A percentile compares a stretch with the other conserved stretches of the same genome.
Conservation (phyloP, 2,329 filamentous ascomycete genomes). For the Didymella lethalis region DNA sequence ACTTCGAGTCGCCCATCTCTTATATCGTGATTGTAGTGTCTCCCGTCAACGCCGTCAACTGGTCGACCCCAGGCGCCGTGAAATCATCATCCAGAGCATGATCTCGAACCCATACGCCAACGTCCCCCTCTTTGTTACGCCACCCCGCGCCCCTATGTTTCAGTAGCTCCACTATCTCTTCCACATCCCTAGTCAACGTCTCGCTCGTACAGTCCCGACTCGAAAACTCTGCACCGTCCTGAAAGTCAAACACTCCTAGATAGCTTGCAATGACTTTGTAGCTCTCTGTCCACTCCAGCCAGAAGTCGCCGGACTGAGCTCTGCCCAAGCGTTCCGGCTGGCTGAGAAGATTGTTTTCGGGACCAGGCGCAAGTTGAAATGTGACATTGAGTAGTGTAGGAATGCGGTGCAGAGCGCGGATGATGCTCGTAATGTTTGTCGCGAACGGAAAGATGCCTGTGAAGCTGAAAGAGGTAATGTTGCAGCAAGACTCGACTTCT, state of each 20-base stretch:
- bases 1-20: neutral
- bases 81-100: slow-evolving; percentile 21
- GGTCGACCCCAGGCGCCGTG: slow-evolving; percentile 2
- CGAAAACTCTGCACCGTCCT: slow-evolving; percentile 31
- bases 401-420: slow-evolving; percentile 38
- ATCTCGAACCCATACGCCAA: slow-evolving; percentile 36
- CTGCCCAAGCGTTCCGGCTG: slow-evolving; percentile 50
- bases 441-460: slow-evolving; percentile 73
- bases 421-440: slow-evolving; percentile 60
- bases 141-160: slow-evolving; percentile 35
- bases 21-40: slow-evolving; percentile 5
- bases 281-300: slow-evolving; percentile 47
- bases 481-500: slow-evolving; percentile 37
- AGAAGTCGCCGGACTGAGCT: slow-evolving; percentile 54
- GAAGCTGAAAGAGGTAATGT: slow-evolving; percentile 62
- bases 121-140: slow-evolving; percentile 26
- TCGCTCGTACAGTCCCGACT: slow-evolving; percentile 37
- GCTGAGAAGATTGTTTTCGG: slow-evolving; percentile 50
- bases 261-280: slow-evolving; percentile 40
- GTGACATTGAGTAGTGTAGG: slow-evolving; percentile 45
- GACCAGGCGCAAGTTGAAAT: slow-evolving; percentile 54
- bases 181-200: slow-evolving; percentile 32
- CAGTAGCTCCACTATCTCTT: slow-evolving; percentile 34
- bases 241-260: slow-evolving; percentile 33
- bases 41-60: slow-evolving; percentile 17